Evolutionary conservation across 805 yeast species (phyloP).

Genomic region (Metschnikowia lunata): DNA sequence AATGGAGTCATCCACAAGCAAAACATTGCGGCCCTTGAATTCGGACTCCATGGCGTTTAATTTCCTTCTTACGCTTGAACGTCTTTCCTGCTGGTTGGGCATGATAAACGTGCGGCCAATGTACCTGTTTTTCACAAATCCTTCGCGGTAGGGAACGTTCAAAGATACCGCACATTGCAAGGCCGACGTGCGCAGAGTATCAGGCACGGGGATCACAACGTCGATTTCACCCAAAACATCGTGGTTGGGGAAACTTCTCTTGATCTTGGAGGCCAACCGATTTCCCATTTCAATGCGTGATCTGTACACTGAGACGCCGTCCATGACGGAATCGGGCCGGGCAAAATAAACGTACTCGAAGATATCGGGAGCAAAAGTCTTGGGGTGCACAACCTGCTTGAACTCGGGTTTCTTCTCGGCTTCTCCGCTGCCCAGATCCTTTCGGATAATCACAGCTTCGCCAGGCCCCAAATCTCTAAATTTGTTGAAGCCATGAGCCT

Average conservation of each 20-base stretch:
- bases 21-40: slow-evolving; percentile 76
- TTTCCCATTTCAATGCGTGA: slow-evolving; percentile 93
- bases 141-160: slow-evolving; percentile 86
- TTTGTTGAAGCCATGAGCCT: slow-evolving; percentile 80
- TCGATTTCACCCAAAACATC: slow-evolving; percentile 63
- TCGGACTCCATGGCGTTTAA: slow-evolving; percentile 95
- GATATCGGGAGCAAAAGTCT: slow-evolving; percentile 86
- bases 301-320: slow-evolving; percentile 94
- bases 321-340: slow-evolving; percentile 92
- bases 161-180: slow-evolving; percentile 83
- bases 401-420: slow-evolving; percentile 61
- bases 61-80: slow-evolving; percentile 89
- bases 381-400: slow-evolving; percentile 76
- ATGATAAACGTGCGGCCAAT: slow-evolving; percentile 97
- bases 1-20: slow-evolving; percentile 93
- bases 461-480: slow-evolving; percentile 89
- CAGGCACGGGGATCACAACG: slow-evolving; percentile 97
- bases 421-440: slow-evolving; percentile 39
- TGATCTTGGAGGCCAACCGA: slow-evolving; percentile 73
- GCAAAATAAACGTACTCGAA: slow-evolving; percentile 98
- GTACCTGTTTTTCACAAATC: slow-evolving; percentile 93
- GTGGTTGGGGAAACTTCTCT: slow-evolving; percentile 31
- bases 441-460: slow-evolving; percentile 92
- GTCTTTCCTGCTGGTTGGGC: slow-evolving; percentile 95
- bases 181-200: slow-evolving; percentile 95